These are phyloP conservation scores for Alternaria brassicae DNA, from an alignment of 2,329 filamentous ascomycete species.

Conservation along the genomic window DNA sequence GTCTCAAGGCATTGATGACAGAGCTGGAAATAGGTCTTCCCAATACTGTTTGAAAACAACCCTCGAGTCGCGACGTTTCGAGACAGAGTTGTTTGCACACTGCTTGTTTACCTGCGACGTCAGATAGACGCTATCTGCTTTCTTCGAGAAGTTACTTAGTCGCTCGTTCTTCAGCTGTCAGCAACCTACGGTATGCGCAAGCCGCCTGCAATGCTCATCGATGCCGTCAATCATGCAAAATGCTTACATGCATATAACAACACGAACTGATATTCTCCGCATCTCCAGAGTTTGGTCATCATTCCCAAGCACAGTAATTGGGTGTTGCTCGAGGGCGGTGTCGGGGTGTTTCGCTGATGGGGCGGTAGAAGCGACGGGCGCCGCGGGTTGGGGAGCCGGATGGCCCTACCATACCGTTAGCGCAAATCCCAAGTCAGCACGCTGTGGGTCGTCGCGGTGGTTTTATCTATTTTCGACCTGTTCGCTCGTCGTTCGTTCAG, in stretches of 20 bases:
- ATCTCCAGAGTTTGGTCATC: background rate
- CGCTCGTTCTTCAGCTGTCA: background rate
- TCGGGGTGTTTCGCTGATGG: constrained; percentile 12
- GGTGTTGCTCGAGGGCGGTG: background rate
- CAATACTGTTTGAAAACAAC: background rate
- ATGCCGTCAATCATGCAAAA: background rate
- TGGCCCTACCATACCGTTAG: too few species aligned
- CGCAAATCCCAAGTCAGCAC: constrained; percentile 2
- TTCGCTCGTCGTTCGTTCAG: constrained; percentile 14
- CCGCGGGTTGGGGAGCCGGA: constrained; percentile 12
- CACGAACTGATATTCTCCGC: background rate
- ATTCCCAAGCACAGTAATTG: background rate
- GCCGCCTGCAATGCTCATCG: constrained; percentile 1
- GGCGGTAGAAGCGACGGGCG: constrained; percentile 2
- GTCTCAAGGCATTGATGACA: background rate
- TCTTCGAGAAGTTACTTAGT: background rate
- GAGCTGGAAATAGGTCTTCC: constrained; percentile 2
- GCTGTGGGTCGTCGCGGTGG: background rate
- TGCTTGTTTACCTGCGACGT: background rate
- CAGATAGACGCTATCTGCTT: background rate
- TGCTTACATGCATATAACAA: background rate
- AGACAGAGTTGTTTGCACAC: background rate
- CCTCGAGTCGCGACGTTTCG: background rate
- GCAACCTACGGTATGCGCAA: background rate
- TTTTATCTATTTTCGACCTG: constrained; percentile 15